Evolutionary conservation across 768 basidiomycete genomes (phyloP).

Genomic region (Pilatotrama ljubarskyi): DNA sequence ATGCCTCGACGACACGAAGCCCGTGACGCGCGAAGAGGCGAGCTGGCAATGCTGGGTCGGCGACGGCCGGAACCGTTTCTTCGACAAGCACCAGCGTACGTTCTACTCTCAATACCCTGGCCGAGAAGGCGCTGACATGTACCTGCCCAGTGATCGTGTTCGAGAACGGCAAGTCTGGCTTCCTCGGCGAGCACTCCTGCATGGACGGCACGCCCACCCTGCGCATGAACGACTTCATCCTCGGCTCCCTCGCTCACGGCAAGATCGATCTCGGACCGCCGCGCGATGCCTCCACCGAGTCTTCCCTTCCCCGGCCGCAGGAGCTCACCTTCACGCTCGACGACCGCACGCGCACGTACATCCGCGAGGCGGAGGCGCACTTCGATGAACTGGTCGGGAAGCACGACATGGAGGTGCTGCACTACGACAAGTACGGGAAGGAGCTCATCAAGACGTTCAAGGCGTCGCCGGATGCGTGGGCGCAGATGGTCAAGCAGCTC

Average conservation of each 20-base stretch:
- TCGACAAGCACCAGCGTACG: conserved; percentile 94
- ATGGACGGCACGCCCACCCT: conserved; percentile 96
- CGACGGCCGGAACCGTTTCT: conserved; percentile 88
- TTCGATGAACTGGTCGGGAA: conserved; percentile 75
- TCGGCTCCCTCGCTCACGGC: conserved; percentile 69
- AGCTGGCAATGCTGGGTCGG: conserved; percentile 88
- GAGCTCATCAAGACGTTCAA: conserved; percentile 78
- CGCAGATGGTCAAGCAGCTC: conserved; percentile 93
- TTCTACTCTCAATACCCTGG: conserved; percentile 18
- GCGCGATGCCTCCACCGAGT: conserved; percentile 35
- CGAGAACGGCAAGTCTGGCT: conserved; percentile 92
- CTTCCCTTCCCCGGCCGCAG: conserved; percentile 51
- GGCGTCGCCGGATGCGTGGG: conserved; percentile 92
- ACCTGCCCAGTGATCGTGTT: conserved; percentile 77
- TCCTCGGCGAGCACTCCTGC: conserved; percentile 85
- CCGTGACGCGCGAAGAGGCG: conserved; percentile 78
- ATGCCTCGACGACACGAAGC: conserved; percentile 79
- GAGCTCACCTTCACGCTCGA: conserved; percentile 77
- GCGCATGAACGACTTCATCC: conserved; percentile 91
- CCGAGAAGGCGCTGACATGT: background rate
- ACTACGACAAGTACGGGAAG: conserved; percentile 70
- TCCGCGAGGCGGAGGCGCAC: conserved; percentile 59
- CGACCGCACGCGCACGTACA: conserved; percentile 46
- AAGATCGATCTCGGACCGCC: conserved; percentile 76
- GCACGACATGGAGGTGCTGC: conserved; percentile 65